These are phyloP conservation scores for Cyphellophora europaea DNA, from an alignment of 2,329 filamentous ascomycete species.

Conservation along the genomic window DNA sequence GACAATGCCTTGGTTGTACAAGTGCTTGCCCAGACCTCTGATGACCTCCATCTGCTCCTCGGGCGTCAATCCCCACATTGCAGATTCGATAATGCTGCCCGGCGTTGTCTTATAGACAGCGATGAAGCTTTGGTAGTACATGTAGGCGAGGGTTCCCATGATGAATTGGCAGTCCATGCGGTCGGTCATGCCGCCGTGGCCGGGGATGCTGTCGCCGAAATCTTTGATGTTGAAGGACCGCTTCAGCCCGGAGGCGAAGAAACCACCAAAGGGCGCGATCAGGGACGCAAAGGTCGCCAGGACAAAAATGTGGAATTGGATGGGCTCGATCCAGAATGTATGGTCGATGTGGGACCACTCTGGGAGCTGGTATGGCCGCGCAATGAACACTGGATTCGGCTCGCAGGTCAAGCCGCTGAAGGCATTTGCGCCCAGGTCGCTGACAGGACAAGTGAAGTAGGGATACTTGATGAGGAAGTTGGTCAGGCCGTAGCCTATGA, in stretches of 20 bases:
- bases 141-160: conserved; percentile 97
- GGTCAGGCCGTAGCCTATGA: conserved; percentile 74
- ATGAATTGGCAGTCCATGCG: conserved; percentile 99
- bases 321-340: conserved; percentile 69
- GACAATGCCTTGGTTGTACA: conserved; percentile 54
- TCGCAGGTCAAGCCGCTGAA: conserved; percentile 84
- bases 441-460: conserved; percentile 98
- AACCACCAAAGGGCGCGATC: conserved; percentile 94
- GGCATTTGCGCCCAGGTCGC: conserved; percentile 87
- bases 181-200: conserved; percentile 95
- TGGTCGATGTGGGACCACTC: conserved; percentile 62
- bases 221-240: conserved; percentile 99
- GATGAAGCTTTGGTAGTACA: conserved; percentile 98
- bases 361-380: conserved; percentile 64
- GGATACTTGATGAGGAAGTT: conserved; percentile 81
- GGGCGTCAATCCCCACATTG: conserved; percentile 75
- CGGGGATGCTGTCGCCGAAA: conserved; percentile 95
- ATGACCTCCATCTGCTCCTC: conserved; percentile 84
- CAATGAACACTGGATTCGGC: conserved; percentile 83
- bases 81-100: conserved; percentile 79
- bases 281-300: conserved; percentile 91
- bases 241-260: conserved; percentile 96
- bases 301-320: conserved; percentile 86
- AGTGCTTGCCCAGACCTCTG: conserved; percentile 51
- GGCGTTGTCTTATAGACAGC: conserved; percentile 77